phyloP scores from a whole-genome alignment of 225 moss, liverwort and hornwort genomes.

The Anthoceros angustus region DNA sequence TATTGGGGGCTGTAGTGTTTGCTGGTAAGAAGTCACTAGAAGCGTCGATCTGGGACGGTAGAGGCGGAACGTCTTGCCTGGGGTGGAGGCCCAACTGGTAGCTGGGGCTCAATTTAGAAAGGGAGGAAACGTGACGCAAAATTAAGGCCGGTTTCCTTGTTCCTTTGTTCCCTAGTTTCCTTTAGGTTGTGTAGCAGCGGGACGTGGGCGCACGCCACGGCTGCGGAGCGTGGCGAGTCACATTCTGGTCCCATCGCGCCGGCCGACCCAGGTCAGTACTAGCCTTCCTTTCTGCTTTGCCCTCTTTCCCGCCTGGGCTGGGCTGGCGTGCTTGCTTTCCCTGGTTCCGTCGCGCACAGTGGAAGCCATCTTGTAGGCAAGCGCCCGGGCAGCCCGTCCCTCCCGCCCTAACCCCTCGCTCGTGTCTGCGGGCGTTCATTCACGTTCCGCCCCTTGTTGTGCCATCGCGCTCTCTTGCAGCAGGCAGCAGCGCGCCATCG shows the following conservation, averaged over 20 bases:
- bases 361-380: slow-evolving; percentile 1
- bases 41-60: too few relatives aligned
- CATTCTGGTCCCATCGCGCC: not conserved
- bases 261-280: not conserved
- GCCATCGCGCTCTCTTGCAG: slow-evolving; percentile 1
- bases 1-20: too few relatives aligned
- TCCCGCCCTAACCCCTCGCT: not conserved
- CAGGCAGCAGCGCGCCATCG: not conserved
- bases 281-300: not conserved
- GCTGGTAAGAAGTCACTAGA: too few relatives aligned
- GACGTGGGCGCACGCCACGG: too few relatives aligned
- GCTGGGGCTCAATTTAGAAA: too few relatives aligned
- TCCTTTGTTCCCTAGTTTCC: too few relatives aligned
- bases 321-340: slow-evolving; percentile 1
- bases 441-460: not conserved
- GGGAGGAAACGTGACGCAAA: too few relatives aligned
- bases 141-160: too few relatives aligned
- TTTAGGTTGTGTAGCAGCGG: too few relatives aligned
- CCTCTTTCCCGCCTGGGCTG: slow-evolving; percentile 5
- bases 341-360: slow-evolving; percentile 3
- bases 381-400: not conserved
- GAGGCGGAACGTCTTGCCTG: too few relatives aligned
- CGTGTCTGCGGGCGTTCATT: not conserved
- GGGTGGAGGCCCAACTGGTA: too few relatives aligned
- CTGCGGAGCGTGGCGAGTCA: not conserved